Conservation (phyloP, 768 basidiomycete genomes). For the Mycena rosella region DNA sequence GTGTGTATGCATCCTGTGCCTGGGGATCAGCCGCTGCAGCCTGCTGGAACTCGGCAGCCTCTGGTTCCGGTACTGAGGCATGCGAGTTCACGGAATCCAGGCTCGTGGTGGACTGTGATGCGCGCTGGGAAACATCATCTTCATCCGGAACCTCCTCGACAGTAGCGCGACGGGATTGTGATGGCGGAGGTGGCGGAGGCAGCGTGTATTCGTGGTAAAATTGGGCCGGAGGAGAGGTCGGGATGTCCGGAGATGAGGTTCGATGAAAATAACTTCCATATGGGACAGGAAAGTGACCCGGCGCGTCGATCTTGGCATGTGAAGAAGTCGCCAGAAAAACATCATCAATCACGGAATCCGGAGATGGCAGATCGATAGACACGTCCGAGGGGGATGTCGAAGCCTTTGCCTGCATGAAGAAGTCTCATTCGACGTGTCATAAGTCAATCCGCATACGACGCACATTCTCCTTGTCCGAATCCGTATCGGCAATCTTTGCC, state of each 20-base stretch:
- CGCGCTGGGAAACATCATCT: neutral
- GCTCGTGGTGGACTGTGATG: neutral
- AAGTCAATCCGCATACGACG: neutral
- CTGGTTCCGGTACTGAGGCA: neutral
- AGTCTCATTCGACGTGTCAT: neutral
- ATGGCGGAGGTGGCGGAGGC: neutral
- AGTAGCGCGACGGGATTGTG: conserved; percentile 2
- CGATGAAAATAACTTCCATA: conserved; percentile 1
- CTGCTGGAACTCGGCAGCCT: neutral
- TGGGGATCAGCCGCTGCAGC: neutral
- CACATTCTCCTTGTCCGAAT: conserved; percentile 15
- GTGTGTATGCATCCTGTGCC: neutral
- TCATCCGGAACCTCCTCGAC: conserved; percentile 10
- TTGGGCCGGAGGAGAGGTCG: neutral
- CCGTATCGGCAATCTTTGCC: neutral
- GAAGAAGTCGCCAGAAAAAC: conserved; percentile 7
- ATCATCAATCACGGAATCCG: no score
- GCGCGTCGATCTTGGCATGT: neutral
- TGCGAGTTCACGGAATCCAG: neutral
- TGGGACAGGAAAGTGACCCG: conserved; percentile 1
- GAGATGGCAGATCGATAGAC: neutral
- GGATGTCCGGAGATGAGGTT: neutral
- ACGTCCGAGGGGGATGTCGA: neutral
- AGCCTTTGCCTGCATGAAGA: conserved; percentile 3
- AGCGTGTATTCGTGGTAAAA: conserved; percentile 5